Percentiles rank a stretch among this genome's conserved stretches.
Evolutionary conservation across 129 eudicot species (phyloP).

Genomic region (Arctium minus): DNA sequence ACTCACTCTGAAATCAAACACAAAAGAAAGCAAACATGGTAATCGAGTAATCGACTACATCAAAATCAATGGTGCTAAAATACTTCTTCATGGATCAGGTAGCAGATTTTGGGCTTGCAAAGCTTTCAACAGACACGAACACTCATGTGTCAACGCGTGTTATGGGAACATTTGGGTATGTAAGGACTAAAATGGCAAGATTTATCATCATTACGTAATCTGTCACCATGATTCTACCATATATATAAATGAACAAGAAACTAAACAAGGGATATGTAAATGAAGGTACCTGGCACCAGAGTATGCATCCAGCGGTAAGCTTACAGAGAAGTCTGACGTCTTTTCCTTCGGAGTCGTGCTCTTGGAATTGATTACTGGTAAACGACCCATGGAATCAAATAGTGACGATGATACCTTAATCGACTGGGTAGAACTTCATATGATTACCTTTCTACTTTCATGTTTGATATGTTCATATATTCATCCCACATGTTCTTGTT

Average conservation of each 20-base stretch:
- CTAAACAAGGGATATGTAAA: neutral
- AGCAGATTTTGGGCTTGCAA: slow-evolving; percentile 85
- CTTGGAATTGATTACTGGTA: slow-evolving; percentile 68
- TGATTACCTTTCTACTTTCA: neutral
- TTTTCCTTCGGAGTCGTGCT: slow-evolving; percentile 73
- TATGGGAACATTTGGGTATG: slow-evolving; percentile 90
- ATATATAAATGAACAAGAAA: neutral
- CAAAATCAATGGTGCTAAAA: neutral
- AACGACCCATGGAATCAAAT: slow-evolving; percentile 43
- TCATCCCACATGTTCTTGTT: neutral
- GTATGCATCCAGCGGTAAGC: slow-evolving; percentile 72
- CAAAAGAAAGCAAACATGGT: neutral
- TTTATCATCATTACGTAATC: neutral
- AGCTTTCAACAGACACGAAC: slow-evolving; percentile 57
- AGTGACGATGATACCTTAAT: slow-evolving; percentile 59
- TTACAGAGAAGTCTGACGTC: slow-evolving; percentile 76
- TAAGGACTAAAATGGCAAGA: neutral
- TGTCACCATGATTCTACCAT: neutral
- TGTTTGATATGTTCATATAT: neutral
- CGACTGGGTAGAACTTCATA: slow-evolving; percentile 58
- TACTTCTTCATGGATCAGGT: slow-evolving; percentile 37
- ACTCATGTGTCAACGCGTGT: slow-evolving; percentile 85
- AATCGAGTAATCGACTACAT: neutral
- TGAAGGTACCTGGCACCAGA: slow-evolving; percentile 78
- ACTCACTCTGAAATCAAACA: neutral